These are phyloP conservation scores for Penicillium sp. DNA, from an alignment of 2,329 filamentous ascomycete genomes.

Conservation along the genomic window DNA sequence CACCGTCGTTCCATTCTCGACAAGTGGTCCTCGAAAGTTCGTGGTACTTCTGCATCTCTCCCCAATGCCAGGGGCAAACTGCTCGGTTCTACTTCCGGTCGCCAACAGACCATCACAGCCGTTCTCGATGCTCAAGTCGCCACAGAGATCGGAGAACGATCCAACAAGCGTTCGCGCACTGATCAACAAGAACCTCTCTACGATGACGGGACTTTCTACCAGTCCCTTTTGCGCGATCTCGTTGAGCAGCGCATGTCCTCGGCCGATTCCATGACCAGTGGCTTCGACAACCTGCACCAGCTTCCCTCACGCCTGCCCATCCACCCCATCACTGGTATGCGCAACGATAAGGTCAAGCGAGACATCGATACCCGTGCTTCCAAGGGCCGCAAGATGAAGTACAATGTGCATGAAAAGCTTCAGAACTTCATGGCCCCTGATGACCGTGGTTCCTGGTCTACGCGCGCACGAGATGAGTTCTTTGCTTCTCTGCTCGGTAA, in stretches of 20 bases:
- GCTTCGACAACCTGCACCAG: slow-evolving; percentile 40
- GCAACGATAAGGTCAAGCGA: slow-evolving; percentile 67
- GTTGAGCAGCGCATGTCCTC: slow-evolving; percentile 83
- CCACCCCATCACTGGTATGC: slow-evolving; percentile 44
- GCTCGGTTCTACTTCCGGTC: slow-evolving; percentile 50
- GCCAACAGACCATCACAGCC: slow-evolving; percentile 51
- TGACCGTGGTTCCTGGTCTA: slow-evolving; percentile 75
- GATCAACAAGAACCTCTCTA: slow-evolving; percentile 61
- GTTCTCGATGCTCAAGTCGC: slow-evolving; percentile 47
- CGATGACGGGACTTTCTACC: slow-evolving; percentile 94
- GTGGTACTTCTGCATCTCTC: slow-evolving; percentile 50
- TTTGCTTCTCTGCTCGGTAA: slow-evolving; percentile 70
- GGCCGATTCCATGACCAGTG: slow-evolving; percentile 46
- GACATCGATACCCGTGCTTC: slow-evolving; percentile 90
- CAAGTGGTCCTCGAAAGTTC: slow-evolving; percentile 85
- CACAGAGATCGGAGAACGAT: slow-evolving; percentile 36
- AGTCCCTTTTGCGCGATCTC: slow-evolving; percentile 85
- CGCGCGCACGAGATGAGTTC: slow-evolving; percentile 71
- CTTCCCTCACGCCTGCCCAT: slow-evolving; percentile 38
- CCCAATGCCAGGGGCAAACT: slow-evolving; percentile 61
- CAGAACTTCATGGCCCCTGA: slow-evolving; percentile 98
- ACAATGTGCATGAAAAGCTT: slow-evolving; percentile 93
- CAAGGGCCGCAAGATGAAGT: slow-evolving; percentile 91
- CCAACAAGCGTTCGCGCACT: slow-evolving; percentile 33
- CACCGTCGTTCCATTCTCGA: slow-evolving; percentile 72